Conservation (phyloP, 2,329 filamentous ascomycete species). For the Fusarium fracticaudum region DNA sequence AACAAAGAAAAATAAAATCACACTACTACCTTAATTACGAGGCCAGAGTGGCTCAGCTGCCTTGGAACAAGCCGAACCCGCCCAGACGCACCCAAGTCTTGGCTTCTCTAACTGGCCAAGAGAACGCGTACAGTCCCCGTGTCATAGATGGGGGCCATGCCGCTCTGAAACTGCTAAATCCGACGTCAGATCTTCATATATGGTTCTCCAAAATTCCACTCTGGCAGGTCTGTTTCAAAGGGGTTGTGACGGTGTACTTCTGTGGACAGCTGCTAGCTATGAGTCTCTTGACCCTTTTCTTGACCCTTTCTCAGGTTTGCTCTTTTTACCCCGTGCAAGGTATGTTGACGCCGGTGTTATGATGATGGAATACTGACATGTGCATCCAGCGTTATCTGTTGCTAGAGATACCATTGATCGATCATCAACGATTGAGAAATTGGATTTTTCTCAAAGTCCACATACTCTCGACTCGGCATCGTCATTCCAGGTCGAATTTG, state of each 20-base stretch:
- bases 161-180: not conserved
- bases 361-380: not conserved
- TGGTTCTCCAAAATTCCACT: not conserved
- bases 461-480: constrained; percentile 3
- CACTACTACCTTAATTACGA: constrained; percentile 9
- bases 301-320: not conserved
- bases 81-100: constrained; percentile 2
- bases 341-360: not conserved
- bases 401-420: not conserved
- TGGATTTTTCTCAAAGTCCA: constrained; percentile 11
- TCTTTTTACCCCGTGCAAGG: not conserved
- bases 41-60: constrained; percentile 26
- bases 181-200: not conserved
- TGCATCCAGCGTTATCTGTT: constrained; percentile 5
- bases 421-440: constrained; percentile 8
- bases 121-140: not conserved
- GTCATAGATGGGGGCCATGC: constrained; percentile 16
- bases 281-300: constrained; percentile 7
- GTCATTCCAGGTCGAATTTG: constrained; percentile 27
- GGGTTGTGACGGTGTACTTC: not conserved
- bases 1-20: not conserved
- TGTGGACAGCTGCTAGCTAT: not conserved
- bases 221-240: not conserved
- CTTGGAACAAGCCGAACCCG: constrained; percentile 21
- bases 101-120: constrained; percentile 24